Conservation (phyloP, 78 protist genomes). For the Dictyostelium brefeldianum region DNA sequence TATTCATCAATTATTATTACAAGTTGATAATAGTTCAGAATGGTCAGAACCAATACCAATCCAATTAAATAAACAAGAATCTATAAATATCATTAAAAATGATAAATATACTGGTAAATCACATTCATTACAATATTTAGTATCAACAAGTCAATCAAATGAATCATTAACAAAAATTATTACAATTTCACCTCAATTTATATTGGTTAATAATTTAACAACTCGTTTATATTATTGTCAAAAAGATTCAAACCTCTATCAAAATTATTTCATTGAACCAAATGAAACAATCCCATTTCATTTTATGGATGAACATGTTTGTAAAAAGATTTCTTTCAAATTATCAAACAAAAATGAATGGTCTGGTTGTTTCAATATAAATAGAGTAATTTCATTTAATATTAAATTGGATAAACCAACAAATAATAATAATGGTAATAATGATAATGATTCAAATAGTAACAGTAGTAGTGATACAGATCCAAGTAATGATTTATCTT, state of each 20-base stretch:
- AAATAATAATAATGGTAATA: neutral
- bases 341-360: constrained; percentile 15
- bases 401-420: constrained; percentile 10
- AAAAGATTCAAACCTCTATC: constrained; percentile 2
- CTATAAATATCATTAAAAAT: neutral
- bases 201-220: constrained; percentile 55
- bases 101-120: neutral
- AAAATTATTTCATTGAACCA: constrained; percentile 15
- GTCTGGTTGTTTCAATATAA: constrained; percentile 46
- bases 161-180: constrained; percentile 26
- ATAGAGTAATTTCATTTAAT: constrained; percentile 32
- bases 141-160: neutral
- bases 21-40: constrained; percentile 32
- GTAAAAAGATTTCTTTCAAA: neutral
- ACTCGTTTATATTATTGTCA: constrained; percentile 40
- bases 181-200: constrained; percentile 49
- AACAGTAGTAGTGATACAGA: neutral
- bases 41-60: constrained; percentile 37
- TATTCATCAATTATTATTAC: neutral
- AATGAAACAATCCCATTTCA: constrained; percentile 58
- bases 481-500: neutral
- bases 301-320: constrained; percentile 14
- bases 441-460: neutral
- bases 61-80: neutral
- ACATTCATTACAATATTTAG: constrained; percentile 1